Evolutionary conservation across 352 stramenopile species (phyloP).

Genomic region (Globisporangium okanoganense): DNA sequence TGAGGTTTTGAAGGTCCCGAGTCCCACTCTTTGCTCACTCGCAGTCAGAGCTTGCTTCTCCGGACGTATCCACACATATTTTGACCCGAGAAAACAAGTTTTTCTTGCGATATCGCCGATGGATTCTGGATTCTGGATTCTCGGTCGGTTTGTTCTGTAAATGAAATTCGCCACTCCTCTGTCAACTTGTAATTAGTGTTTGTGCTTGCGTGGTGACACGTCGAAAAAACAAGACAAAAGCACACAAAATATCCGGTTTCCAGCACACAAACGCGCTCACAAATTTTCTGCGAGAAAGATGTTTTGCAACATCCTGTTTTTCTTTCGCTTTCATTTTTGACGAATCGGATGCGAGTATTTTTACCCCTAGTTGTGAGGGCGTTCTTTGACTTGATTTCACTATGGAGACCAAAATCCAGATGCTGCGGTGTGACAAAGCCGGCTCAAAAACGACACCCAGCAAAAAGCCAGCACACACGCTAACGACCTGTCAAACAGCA

Average conservation of each 20-base stretch:
- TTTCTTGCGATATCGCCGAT: not conserved
- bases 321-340: not conserved
- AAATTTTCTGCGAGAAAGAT: not conserved
- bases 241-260: no score
- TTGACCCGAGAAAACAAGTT: not conserved
- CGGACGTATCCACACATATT: constrained; percentile 12
- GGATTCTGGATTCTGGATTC: not conserved
- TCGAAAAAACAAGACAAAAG: no score
- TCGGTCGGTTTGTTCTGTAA: not conserved
- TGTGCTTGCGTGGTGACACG: no score
- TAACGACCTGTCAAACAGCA: no score
- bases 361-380: no score
- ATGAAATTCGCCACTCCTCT: no score
- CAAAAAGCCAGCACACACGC: not conserved
- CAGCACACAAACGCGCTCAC: no score
- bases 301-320: not conserved
- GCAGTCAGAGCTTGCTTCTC: constrained; percentile 14
- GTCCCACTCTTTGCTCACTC: constrained; percentile 8
- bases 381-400: not conserved
- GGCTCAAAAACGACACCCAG: not conserved
- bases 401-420: not conserved
- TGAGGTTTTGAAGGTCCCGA: not conserved
- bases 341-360: no score
- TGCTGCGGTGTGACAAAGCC: not conserved
- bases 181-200: no score